Evolutionary conservation across 164 flowering plant species (phyloP).

Genomic region (Liriodendron chinense): DNA sequence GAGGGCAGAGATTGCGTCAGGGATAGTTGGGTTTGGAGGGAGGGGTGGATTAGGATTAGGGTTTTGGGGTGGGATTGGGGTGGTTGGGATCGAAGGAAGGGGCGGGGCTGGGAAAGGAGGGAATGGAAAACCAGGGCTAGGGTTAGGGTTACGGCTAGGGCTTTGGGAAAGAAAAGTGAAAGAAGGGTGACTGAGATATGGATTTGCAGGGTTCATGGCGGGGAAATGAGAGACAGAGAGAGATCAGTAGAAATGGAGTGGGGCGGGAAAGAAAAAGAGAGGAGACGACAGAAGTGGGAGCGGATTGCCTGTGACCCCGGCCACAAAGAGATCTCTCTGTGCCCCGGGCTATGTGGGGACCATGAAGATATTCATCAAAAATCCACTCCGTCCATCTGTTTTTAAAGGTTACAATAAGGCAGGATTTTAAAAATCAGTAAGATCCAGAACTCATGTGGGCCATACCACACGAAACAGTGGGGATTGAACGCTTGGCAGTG

Average conservation of each 20-base stretch:
- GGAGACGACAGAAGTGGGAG: too few species aligned
- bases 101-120: neutral
- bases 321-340: too few species aligned
- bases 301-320: too few species aligned
- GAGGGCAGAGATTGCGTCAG: constrained; percentile 35
- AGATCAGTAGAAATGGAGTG: neutral
- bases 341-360: too few species aligned
- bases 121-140: neutral
- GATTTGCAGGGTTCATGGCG: constrained; percentile 6
- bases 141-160: constrained; percentile 20
- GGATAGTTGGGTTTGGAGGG: constrained; percentile 9
- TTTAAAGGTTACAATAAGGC: too few species aligned
- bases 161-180: constrained; percentile 18
- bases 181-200: constrained; percentile 9
- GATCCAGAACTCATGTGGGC: too few species aligned
- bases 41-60: constrained; percentile 10
- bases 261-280: neutral
- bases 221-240: too few species aligned
- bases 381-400: too few species aligned
- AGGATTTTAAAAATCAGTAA: too few species aligned
- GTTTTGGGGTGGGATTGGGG: constrained; percentile 7
- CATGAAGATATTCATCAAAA: too few species aligned
- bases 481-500: too few species aligned
- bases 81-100: constrained; percentile 5
- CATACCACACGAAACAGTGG: too few species aligned